Percentiles rank a stretch among this genome's conserved stretches.
Evolutionary conservation across 768 basidiomycete genomes (phyloP).

Genomic region (Cubamyces lactineus): DNA sequence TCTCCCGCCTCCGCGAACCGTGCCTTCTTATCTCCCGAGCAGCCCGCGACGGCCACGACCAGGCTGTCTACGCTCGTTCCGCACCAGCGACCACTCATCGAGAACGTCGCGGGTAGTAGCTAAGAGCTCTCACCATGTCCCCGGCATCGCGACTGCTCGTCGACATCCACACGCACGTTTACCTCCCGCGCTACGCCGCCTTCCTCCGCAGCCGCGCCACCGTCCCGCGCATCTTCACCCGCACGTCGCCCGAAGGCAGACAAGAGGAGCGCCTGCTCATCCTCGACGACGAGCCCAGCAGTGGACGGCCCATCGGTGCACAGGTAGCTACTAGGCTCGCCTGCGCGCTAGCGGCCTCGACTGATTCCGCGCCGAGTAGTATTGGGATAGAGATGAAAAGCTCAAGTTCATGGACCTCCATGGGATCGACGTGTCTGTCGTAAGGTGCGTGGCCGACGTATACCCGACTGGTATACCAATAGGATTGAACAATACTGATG

Average conservation of each 20-base stretch:
- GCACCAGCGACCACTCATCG: background rate
- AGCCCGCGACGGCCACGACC: too few relatives aligned
- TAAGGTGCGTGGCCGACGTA: slow-evolving; percentile 51
- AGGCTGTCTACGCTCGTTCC: background rate
- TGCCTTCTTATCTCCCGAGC: background rate
- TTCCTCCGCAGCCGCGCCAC: slow-evolving; percentile 64
- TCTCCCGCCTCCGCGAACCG: background rate
- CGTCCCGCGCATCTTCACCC: slow-evolving; percentile 68
- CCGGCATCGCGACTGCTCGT: slow-evolving; percentile 49
- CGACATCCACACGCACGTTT: slow-evolving; percentile 88
- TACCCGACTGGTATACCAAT: too few relatives aligned
- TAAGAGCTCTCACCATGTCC: slow-evolving; percentile 6
- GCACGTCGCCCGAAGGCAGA: slow-evolving; percentile 48
- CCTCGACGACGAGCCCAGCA: slow-evolving; percentile 77
- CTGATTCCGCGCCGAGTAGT: slow-evolving; percentile 50
- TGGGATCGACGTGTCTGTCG: slow-evolving; percentile 76
- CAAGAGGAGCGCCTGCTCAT: slow-evolving; percentile 75
- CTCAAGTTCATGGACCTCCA: slow-evolving; percentile 85
- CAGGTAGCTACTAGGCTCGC: slow-evolving; percentile 48
- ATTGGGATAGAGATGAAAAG: slow-evolving; percentile 81
- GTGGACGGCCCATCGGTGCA: slow-evolving; percentile 78
- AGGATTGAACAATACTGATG: too few relatives aligned
- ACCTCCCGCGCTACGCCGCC: slow-evolving; percentile 76
- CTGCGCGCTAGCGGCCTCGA: background rate
- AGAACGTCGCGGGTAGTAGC: background rate